A percentile compares a stretch with the other conserved stretches of the same genome.
Evolutionary conservation across 768 basidiomycete species (phyloP).

Genomic region (Tylopilus felleus): DNA sequence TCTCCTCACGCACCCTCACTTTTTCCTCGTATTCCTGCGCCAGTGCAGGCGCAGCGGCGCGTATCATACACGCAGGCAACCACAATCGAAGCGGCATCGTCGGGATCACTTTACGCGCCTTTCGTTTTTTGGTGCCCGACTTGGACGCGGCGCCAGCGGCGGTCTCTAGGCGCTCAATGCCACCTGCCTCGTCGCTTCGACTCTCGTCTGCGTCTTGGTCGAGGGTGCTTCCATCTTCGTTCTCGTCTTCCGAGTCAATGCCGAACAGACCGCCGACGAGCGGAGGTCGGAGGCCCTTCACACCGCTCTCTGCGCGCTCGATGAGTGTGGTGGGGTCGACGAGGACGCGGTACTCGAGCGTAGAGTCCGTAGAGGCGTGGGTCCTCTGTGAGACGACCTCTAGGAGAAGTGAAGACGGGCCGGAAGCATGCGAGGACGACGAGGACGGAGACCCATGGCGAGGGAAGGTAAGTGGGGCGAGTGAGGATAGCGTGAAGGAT

Average conservation of each 20-base stretch:
- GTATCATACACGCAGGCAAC: slow-evolving; percentile 81
- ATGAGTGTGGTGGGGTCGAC: slow-evolving; percentile 68
- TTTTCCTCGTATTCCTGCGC: slow-evolving; percentile 64
- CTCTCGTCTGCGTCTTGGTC: slow-evolving; percentile 38
- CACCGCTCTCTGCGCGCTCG: slow-evolving; percentile 57
- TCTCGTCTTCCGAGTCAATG: slow-evolving; percentile 45
- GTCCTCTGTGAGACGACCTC: slow-evolving; percentile 63
- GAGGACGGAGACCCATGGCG: slow-evolving; percentile 2
- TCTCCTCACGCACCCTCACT: slow-evolving; percentile 42
- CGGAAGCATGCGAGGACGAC: slow-evolving; percentile 27
- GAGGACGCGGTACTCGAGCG: slow-evolving; percentile 79
- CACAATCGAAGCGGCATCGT: slow-evolving; percentile 63
- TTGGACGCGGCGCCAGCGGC: slow-evolving; percentile 21
- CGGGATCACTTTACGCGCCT: slow-evolving; percentile 35
- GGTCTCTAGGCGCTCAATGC: slow-evolving; percentile 24
- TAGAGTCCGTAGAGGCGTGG: slow-evolving; percentile 67
- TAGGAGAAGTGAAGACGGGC: slow-evolving; percentile 45
- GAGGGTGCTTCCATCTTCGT: slow-evolving; percentile 36
- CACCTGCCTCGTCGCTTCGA: slow-evolving; percentile 36
- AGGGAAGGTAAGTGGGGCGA: slow-evolving; percentile 10
- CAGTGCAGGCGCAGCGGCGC: slow-evolving; percentile 60
- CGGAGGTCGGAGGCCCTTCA: slow-evolving; percentile 56
- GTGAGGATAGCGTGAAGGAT: slow-evolving; percentile 15
- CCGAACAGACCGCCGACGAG: slow-evolving; percentile 37
- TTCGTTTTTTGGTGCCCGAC: slow-evolving; percentile 21